Conservation (phyloP, 306 rosid species). For the Rubus idaeus region DNA sequence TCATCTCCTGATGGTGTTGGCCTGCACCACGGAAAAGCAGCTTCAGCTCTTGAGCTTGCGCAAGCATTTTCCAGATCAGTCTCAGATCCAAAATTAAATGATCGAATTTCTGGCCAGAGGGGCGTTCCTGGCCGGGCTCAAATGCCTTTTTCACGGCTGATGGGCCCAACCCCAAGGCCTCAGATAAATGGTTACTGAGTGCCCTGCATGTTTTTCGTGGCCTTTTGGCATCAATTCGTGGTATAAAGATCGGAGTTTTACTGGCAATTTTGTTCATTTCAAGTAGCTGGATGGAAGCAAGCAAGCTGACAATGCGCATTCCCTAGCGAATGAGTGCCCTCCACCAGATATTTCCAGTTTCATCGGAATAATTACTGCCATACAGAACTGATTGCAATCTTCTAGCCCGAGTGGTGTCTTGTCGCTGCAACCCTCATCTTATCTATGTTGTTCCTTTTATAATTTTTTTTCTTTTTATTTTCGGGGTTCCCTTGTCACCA, state of each 20-base stretch:
- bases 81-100: conserved; percentile 62
- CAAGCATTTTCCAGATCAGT: conserved; percentile 88
- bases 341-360: conserved; percentile 24
- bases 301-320: conserved; percentile 7
- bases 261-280: neutral
- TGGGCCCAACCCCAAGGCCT: conserved; percentile 76
- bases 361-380: conserved; percentile 21
- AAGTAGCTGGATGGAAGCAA: neutral
- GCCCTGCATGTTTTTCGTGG: conserved; percentile 11
- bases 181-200: conserved; percentile 85
- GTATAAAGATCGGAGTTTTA: conserved; percentile 11
- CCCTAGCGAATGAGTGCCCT: neutral
- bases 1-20: conserved; percentile 43
- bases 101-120: conserved; percentile 53
- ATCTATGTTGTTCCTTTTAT: conserved; percentile 18
- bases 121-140: conserved; percentile 54
- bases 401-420: conserved; percentile 28
- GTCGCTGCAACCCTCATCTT: neutral
- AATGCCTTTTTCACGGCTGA: conserved; percentile 86
- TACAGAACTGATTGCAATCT: conserved; percentile 29
- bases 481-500: conserved; percentile 13
- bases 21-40: conserved; percentile 60
- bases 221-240: conserved; percentile 17
- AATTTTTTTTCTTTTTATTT: neutral
- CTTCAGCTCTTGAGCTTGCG: conserved; percentile 94